Percentiles rank a stretch among this genome's conserved stretches.
These are phyloP conservation scores for Argentina anserina DNA, from an alignment of 306 rosid genomes.

Conservation along the genomic window DNA sequence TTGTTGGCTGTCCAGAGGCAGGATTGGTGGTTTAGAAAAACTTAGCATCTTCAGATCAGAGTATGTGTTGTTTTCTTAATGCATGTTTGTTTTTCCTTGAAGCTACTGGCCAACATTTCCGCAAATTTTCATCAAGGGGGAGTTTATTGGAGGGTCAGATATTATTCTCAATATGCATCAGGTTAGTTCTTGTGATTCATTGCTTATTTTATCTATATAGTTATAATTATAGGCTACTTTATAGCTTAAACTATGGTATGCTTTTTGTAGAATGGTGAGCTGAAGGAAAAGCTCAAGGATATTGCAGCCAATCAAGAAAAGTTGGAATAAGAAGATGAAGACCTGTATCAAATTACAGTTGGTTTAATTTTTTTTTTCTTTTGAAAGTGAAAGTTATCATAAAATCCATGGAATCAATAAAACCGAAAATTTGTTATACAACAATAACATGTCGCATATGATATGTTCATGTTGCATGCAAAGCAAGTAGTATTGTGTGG, in stretches of 20 bases:
- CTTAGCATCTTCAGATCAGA: background rate
- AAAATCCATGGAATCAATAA: background rate
- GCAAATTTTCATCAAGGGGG: conserved; percentile 86
- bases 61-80: background rate
- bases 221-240: conserved; percentile 13
- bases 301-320: conserved; percentile 23
- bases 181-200: conserved; percentile 37
- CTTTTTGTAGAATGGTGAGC: conserved; percentile 55
- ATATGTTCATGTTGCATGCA: conserved; percentile 4
- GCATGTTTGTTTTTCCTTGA: conserved; percentile 12
- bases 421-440: background rate
- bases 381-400: conserved; percentile 4
- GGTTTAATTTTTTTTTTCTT: background rate
- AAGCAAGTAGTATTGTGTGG: background rate
- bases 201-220: background rate
- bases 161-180: conserved; percentile 80
- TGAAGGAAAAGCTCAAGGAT: conserved; percentile 55
- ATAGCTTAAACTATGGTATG: conserved; percentile 7
- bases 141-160: conserved; percentile 90
- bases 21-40: background rate
- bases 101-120: conserved; percentile 94
- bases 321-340: conserved; percentile 23
- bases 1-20: background rate
- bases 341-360: background rate
- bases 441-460: conserved; percentile 1